phyloP scores from a whole-genome alignment of 306 rosid species.

The Cucurbita argyrosperma region DNA sequence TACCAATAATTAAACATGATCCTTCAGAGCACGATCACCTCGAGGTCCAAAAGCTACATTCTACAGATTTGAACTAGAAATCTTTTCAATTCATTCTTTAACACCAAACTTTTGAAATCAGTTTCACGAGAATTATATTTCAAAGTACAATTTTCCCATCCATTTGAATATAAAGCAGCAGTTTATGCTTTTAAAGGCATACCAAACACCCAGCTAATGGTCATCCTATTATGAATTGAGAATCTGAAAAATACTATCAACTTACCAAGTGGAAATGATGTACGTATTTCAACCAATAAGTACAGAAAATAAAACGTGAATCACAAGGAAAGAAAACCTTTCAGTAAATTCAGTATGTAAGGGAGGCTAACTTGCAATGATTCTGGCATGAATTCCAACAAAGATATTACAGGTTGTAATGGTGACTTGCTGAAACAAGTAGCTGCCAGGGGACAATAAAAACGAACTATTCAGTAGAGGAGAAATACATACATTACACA shows the following conservation, averaged over 20 bases:
- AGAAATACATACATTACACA: not conserved
- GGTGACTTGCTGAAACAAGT: conserved; percentile 63
- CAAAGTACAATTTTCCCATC: not conserved
- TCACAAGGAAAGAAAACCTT: conserved; percentile 40
- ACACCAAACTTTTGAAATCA: not conserved
- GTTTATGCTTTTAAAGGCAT: no score
- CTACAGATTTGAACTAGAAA: not conserved
- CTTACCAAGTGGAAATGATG: not conserved
- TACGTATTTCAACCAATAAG: conserved; percentile 12
- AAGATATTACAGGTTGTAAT: conserved; percentile 31
- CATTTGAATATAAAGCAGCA: no score
- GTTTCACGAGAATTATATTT: not conserved
- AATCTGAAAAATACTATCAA: no score
- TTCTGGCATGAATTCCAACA: conserved; percentile 45
- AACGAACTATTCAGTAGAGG: not conserved
- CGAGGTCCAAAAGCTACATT: not conserved
- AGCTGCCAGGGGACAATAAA: conserved; percentile 29
- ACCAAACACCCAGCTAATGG: not conserved
- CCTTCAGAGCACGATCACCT: not conserved
- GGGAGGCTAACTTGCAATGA: conserved; percentile 36
- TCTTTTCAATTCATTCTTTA: not conserved
- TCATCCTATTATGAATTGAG: not conserved
- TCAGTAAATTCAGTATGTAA: conserved; percentile 28
- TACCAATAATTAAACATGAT: not conserved
- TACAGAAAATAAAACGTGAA: not conserved